phyloP scores from a whole-genome alignment of 2,329 filamentous ascomycete species.

The Rutstroemia sydowiana region DNA sequence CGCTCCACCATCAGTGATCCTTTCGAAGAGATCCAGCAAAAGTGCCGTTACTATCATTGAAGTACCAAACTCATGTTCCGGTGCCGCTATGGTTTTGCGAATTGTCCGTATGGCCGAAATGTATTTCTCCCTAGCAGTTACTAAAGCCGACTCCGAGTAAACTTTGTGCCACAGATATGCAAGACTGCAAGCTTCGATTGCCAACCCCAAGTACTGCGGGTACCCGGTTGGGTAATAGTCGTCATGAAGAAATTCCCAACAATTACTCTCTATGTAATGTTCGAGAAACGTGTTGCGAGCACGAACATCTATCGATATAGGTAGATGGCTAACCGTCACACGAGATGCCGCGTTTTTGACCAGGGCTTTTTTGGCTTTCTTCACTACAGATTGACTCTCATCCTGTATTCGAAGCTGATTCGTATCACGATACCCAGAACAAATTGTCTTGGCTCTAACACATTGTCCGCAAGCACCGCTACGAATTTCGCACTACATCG shows the following conservation, averaged over 20 bases:
- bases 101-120: background rate
- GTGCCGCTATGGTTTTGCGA: background rate
- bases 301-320: background rate
- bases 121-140: slow-evolving; percentile 2
- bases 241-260: slow-evolving; percentile 3
- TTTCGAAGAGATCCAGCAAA: slow-evolving; percentile 9
- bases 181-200: slow-evolving; percentile 10
- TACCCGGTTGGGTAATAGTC: background rate
- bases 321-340: background rate
- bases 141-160: background rate
- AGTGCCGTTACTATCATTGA: slow-evolving; percentile 7
- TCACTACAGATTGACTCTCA: background rate
- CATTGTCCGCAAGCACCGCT: slow-evolving; percentile 4
- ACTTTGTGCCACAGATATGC: slow-evolving; percentile 8
- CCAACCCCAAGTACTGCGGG: background rate
- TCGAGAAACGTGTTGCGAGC: slow-evolving; percentile 7
- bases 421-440: slow-evolving; percentile 8
- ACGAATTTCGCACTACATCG: slow-evolving; percentile 13
- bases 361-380: background rate
- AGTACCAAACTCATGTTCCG: background rate
- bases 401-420: slow-evolving; percentile 5
- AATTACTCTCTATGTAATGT: slow-evolving; percentile 1
- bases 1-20: background rate
- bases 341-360: no score
- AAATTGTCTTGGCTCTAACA: slow-evolving; percentile 5